Evolutionary conservation across 2,329 filamentous ascomycete genomes (phyloP), one percentile per base, ranked within the genome.

Genomic region (Fusarium haematococcum): DNA sequence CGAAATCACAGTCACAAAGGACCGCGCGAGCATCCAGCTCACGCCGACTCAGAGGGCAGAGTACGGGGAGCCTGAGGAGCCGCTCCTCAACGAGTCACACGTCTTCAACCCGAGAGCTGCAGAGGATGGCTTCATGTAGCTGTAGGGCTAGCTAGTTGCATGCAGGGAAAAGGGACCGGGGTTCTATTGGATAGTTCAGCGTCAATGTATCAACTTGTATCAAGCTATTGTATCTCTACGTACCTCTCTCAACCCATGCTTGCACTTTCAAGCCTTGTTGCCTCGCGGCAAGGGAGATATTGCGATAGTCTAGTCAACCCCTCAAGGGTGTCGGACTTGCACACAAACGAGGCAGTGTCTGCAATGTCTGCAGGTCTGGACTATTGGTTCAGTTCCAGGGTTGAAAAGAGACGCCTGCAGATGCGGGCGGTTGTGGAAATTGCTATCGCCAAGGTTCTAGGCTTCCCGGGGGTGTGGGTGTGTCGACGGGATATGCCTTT

Each of bases 171-270:
- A 32, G 57, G n/a, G 58, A 32, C 58, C 9, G 27, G 48, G 50
- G 20, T 37, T 43, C 30, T 45, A 63, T 63, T 67, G 59, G 65
- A 37, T 43, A 41, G 30, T 57, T 39, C 27, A 50, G 30, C 14
- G 30, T 35, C 18, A 33, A 59, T 50, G 66, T 65, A 50, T 48
- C 35, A 13, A 16, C 61, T 52, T 68, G 66, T 68, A 65, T 61
- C 58, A 48, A 18, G 13, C n/a, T 11, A 43, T 20, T 61, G 30
- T 32, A 18, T 33, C 30, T 43, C 11, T 14, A 18, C 13, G 23
- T 41, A 23, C 11, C 32, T 16, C 6, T 54, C 41, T 18, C 6
- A 57, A 27, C 2, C 35, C 20, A 25, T 41, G 30, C 16, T n/a
- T 50, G 30, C 35, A 52, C 27, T 35, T 33, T 25, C 57, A 60